Percentiles rank a stretch among this genome's conserved stretches.
Conservation (phyloP, 192 early-diverging fungal genomes). For the Globomyces pollinis-pini region DNA sequence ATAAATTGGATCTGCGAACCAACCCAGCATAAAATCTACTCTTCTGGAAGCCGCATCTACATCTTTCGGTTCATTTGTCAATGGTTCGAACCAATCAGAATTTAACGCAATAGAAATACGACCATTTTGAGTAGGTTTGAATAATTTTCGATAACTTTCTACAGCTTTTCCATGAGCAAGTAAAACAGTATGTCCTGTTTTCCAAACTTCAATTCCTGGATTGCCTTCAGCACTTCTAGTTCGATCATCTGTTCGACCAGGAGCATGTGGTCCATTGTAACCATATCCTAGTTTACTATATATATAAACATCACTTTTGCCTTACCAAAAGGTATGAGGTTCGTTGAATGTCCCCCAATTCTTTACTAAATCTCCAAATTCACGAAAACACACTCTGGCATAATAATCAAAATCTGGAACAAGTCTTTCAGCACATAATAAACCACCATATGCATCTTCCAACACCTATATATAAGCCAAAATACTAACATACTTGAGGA, state of each 20-base stretch:
- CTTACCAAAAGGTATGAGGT: conserved; percentile 24
- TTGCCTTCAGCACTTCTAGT: conserved; percentile 10
- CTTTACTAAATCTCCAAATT: conserved; percentile 38
- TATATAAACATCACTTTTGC: no score
- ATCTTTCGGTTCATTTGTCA: conserved; percentile 15
- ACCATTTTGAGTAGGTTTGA: conserved; percentile 17
- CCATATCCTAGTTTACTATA: conserved; percentile 19
- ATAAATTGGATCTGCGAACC: conserved; percentile 37
- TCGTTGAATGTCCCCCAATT: conserved; percentile 41
- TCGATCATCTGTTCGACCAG: conserved; percentile 22
- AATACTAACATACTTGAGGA: conserved; percentile 30
- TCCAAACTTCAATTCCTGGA: conserved; percentile 23
- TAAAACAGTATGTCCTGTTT: conserved; percentile 24
- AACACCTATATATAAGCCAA: no score
- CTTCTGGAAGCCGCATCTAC: conserved; percentile 17
- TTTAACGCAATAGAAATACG: conserved; percentile 23
- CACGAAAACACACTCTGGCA: conserved; percentile 23
- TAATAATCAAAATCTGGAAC: conserved; percentile 28
- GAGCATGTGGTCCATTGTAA: conserved; percentile 15
- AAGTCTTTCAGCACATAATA: conserved; percentile 24
- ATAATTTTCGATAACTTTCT: conserved; percentile 7
- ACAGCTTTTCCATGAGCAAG: conserved; percentile 24
- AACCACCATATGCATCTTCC: conserved; percentile 22
- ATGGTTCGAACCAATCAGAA: conserved; percentile 21
- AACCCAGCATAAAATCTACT: conserved; percentile 21